These are phyloP conservation scores for Coleophoma crateriformis DNA, from an alignment of 2,329 filamentous ascomycete genomes.

Conservation along the genomic window DNA sequence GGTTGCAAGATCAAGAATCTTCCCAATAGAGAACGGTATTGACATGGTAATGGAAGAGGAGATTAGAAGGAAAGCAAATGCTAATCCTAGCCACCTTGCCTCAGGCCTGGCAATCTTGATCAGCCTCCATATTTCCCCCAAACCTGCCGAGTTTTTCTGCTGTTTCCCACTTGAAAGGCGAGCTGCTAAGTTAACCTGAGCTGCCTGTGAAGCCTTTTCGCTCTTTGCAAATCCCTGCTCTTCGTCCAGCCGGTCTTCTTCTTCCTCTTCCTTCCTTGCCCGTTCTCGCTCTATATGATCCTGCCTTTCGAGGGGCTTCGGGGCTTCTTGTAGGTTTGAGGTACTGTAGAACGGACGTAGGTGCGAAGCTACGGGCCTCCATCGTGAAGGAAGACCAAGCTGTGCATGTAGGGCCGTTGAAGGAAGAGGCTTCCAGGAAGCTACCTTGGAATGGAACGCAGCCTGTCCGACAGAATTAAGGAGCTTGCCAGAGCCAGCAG, in stretches of 20 bases:
- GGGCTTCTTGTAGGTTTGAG: constrained; percentile 12
- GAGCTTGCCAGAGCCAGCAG: too few relatives aligned
- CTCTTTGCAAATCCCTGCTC: constrained; percentile 63
- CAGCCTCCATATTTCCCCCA: constrained; percentile 76
- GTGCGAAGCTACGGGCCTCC: constrained; percentile 22
- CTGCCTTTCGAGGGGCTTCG: constrained; percentile 20
- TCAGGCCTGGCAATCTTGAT: constrained; percentile 88
- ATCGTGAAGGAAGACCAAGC: constrained; percentile 15
- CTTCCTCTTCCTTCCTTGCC: constrained; percentile 33
- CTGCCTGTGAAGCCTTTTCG: constrained; percentile 80
- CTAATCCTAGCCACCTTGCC: constrained; percentile 67
- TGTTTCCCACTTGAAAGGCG: constrained; percentile 73
- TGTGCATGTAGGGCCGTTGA: constrained; percentile 9
- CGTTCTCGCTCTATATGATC: constrained; percentile 29
- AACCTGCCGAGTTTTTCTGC: constrained; percentile 48
- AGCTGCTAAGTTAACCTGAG: constrained; percentile 84
- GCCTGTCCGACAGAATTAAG: neutral
- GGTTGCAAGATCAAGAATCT: constrained; percentile 88
- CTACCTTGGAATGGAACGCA: constrained; percentile 4
- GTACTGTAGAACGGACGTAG: constrained; percentile 22
- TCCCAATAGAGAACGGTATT: constrained; percentile 92
- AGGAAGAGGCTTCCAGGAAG: neutral
- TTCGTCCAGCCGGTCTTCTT: constrained; percentile 36
- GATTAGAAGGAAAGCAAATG: constrained; percentile 79
- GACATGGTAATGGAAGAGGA: constrained; percentile 94